These are phyloP conservation scores for Macadamia integrifolia DNA, from an alignment of 164 flowering plant species.

Conservation along the genomic window DNA sequence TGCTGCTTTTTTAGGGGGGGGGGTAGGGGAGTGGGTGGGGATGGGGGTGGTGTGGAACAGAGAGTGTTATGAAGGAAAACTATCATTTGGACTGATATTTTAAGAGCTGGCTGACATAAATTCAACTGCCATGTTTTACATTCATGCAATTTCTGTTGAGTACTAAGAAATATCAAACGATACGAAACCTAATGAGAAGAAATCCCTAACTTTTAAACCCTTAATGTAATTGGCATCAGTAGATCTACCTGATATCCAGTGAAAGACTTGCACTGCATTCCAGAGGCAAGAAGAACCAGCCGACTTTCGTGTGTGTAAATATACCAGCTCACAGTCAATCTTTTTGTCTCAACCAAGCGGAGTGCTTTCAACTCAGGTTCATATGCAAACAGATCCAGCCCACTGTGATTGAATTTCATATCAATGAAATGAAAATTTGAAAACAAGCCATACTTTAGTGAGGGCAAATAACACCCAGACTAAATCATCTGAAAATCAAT, in stretches of 20 bases:
- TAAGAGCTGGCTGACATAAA: too few species aligned
- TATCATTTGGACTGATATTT: too few species aligned
- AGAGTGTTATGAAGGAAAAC: too few species aligned
- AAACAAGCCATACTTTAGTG: background rate
- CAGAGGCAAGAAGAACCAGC: constrained; percentile 92
- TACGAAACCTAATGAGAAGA: background rate
- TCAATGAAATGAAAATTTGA: constrained; percentile 4
- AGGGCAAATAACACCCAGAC: background rate
- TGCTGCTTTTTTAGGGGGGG: too few species aligned
- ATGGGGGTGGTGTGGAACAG: background rate
- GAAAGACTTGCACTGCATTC: constrained; percentile 89
- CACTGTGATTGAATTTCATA: constrained; percentile 45
- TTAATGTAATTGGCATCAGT: constrained; percentile 2
- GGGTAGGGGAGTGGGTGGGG: too few species aligned
- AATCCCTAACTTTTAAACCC: background rate
- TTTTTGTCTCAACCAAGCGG: constrained; percentile 68
- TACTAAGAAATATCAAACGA: background rate
- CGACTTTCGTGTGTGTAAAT: constrained; percentile 95
- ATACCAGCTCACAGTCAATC: constrained; percentile 80
- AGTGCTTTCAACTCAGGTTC: constrained; percentile 54
- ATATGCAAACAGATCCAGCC: constrained; percentile 66
- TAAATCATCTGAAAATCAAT: background rate
- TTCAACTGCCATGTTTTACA: background rate
- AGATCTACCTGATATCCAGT: constrained; percentile 79
- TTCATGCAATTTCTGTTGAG: background rate